Evolutionary conservation across 192 early-diverging fungal species (phyloP), one percentile per base, ranked within the genome.

Genomic region (Rhizophlyctis rosea): DNA sequence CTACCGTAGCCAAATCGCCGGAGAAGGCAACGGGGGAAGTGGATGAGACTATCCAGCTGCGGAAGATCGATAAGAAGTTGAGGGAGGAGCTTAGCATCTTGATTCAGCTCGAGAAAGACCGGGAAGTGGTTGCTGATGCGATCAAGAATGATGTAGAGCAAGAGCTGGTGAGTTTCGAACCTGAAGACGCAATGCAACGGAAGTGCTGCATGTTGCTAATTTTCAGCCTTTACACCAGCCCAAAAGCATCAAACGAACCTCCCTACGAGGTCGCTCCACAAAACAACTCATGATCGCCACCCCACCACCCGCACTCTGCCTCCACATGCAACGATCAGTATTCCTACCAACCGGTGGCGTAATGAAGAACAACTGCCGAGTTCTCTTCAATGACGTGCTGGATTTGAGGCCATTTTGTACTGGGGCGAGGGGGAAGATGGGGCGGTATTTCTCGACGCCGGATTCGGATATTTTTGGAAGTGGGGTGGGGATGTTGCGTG

Each of bases 251-350:
- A 34, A 18, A 24, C 36, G 16, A 54, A 62, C 29, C 13, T 27
- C 4, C 47, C 44, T 9, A 34, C 35, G 7, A 50, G 51, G 24
- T 57, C 68, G 27, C n/a, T 82, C 90, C 4, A 86, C 82, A 2
- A 92, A 92, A 60, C 90, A 92, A 57, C 87, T 87, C 13, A 87
- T 92, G 81, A 84, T 98, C 72, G 95, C 91, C 4, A 86, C 88
- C 29, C 81, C 92, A 1, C 95, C 95, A 3, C 78, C 76, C 30
- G 76, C 88, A 31, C 84, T 98, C 11, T 87, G 86, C 57, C 77
- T 96, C 31, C 93, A 95, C 56, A 81, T 98, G 51, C 90, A 92
- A 48, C 85, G 93, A 27, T 90, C 89, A 4, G 81, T 95, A 34
- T 92, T 78, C 67, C 61, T 85, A 54, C 82, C 90, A 4, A 86